phyloP scores from a whole-genome alignment of 352 stramenopile genomes.

The Phytophthora meadii region DNA sequence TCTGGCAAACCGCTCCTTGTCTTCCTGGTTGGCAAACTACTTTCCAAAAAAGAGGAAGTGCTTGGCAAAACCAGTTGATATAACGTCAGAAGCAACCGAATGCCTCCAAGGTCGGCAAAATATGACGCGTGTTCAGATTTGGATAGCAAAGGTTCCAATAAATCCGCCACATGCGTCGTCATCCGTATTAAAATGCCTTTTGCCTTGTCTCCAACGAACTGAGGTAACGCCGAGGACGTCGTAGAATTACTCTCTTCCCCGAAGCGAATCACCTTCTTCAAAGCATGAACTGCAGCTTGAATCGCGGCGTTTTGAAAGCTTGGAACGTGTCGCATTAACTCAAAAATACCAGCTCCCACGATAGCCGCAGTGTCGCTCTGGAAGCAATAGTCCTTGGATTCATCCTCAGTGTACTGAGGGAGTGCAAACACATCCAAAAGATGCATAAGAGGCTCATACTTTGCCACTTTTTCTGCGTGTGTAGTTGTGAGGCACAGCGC shows the following conservation, averaged over 20 bases:
- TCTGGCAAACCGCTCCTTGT: constrained; percentile 11
- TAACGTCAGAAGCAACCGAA: constrained; percentile 90
- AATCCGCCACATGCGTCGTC: constrained; percentile 87
- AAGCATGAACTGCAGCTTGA: constrained; percentile 86
- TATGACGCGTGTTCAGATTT: constrained; percentile 93
- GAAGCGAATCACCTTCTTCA: constrained; percentile 92
- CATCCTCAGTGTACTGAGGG: constrained; percentile 86
- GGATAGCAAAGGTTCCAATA: constrained; percentile 95
- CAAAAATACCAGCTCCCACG: constrained; percentile 94
- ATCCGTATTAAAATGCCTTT: constrained; percentile 66
- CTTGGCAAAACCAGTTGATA: constrained; percentile 90
- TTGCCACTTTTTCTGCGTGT: constrained; percentile 91
- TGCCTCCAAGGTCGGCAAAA: constrained; percentile 92
- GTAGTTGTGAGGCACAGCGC: constrained; percentile 93
- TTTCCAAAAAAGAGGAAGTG: constrained; percentile 82
- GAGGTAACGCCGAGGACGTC: constrained; percentile 7
- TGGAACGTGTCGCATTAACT: constrained; percentile 96
- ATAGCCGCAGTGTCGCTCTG: constrained; percentile 94
- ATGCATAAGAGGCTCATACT: constrained; percentile 92
- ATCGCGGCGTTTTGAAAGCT: constrained; percentile 88
- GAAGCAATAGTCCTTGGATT: constrained; percentile 87
- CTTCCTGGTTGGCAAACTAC: constrained; percentile 37
- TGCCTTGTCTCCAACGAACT: constrained; percentile 26
- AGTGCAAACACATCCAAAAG: constrained; percentile 92
- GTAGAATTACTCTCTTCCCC: constrained; percentile 57